Percentiles rank a stretch among this genome's conserved stretches.
Conservation (phyloP, 2,329 filamentous ascomycete genomes). For the Davidsoniella eucalypti region DNA sequence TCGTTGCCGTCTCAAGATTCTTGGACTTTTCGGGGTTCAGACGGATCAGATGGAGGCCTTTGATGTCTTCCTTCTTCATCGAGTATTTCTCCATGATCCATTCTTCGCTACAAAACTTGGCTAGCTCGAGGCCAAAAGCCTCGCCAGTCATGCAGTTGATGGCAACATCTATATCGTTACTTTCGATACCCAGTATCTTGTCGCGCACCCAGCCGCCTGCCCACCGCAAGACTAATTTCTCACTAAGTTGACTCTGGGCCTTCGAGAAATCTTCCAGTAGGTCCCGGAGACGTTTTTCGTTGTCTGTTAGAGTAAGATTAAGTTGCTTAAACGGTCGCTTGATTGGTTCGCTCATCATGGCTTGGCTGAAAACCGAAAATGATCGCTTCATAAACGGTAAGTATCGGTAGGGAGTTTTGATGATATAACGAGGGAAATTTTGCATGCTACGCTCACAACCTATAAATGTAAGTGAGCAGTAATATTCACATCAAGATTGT, state of each 20-base stretch:
- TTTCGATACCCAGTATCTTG: conserved; percentile 55
- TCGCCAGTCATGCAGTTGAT: conserved; percentile 77
- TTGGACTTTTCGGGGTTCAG: conserved; percentile 94
- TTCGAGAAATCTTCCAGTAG: conserved; percentile 69
- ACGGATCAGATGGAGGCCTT: conserved; percentile 71
- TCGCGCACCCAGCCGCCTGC: conserved; percentile 81
- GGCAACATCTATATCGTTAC: conserved; percentile 70
- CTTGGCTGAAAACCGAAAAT: neutral
- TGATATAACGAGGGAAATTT: too few species aligned
- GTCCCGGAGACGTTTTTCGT: conserved; percentile 55
- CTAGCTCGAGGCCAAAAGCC: conserved; percentile 53
- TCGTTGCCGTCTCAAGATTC: conserved; percentile 82
- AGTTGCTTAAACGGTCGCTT: conserved; percentile 18
- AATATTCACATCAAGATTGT: too few species aligned
- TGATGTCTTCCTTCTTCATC: conserved; percentile 42
- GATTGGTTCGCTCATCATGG: conserved; percentile 5
- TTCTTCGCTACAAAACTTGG: conserved; percentile 47
- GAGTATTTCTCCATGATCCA: conserved; percentile 45
- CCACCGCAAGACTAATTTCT: conserved; percentile 50
- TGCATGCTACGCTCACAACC: too few species aligned
- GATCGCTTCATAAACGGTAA: conserved; percentile 2
- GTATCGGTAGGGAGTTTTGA: neutral
- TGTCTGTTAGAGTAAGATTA: conserved; percentile 51
- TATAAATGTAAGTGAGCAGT: too few species aligned
- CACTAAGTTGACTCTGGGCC: conserved; percentile 28